Evolutionary conservation across 2,329 filamentous ascomycete species (phyloP).

Genomic region (Alternaria dauci): DNA sequence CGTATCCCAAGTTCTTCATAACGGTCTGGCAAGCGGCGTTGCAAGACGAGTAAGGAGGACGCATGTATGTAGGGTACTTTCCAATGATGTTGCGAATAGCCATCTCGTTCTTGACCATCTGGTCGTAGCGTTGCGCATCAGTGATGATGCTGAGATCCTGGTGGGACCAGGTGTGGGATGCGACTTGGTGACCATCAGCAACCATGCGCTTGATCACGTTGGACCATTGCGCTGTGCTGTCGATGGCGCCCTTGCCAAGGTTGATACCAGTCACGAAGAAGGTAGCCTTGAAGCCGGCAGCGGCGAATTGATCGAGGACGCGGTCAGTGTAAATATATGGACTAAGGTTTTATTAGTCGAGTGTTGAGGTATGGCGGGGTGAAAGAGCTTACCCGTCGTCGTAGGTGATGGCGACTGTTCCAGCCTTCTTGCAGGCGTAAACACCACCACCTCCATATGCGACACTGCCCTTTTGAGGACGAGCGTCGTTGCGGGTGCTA

Average conservation of each 20-base stretch:
- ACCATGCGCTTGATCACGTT: constrained; percentile 64
- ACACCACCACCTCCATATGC: constrained; percentile 66
- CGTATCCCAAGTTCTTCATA: constrained; percentile 61
- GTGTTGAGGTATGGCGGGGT: not conserved
- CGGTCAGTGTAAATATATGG: constrained; percentile 68
- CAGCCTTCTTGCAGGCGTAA: constrained; percentile 61
- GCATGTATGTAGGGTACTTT: constrained; percentile 65
- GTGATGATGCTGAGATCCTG: constrained; percentile 58
- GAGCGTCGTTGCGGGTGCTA: constrained; percentile 62
- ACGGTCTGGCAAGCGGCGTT: constrained; percentile 49
- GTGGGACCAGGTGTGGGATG: constrained; percentile 66
- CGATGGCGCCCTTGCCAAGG: constrained; percentile 65
- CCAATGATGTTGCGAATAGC: constrained; percentile 64
- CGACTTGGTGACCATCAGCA: constrained; percentile 67
- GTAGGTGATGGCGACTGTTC: constrained; percentile 71
- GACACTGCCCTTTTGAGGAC: constrained; percentile 63
- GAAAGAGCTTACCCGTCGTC: constrained; percentile 63
- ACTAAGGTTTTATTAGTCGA: not conserved
- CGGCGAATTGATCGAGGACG: constrained; percentile 67
- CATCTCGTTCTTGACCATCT: constrained; percentile 64
- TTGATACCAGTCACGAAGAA: constrained; percentile 72
- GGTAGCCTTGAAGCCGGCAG: constrained; percentile 67
- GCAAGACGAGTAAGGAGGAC: constrained; percentile 59
- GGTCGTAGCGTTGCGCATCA: constrained; percentile 55
- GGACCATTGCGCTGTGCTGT: constrained; percentile 57